Base-by-base conservation (phyloP, 164 flowering plant genomes). In the Kingdonia uniflora region DNA sequence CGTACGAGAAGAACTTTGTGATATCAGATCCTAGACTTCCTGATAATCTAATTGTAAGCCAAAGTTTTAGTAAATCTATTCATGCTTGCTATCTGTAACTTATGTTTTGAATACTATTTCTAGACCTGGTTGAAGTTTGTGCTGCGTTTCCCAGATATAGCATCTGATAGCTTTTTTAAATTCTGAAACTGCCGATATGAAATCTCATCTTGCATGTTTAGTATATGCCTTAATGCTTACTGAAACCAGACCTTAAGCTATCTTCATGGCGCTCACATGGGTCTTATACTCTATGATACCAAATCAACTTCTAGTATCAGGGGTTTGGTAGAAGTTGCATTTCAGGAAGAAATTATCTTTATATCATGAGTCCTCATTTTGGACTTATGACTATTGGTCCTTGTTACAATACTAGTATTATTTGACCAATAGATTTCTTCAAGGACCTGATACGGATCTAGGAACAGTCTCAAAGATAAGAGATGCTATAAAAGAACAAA, bases 21-120 rank as follows among this genome's bases (percentile, higher is more conserved):
- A 88, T 92, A 19, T 58, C 87, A n/a, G 99, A 92, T 79, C 99
- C 99, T 42, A 84, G 99, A 62, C 84, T 92, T 74, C 96, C 94
- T 52, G 99, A 92, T 71, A 80, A 78, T 54, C 99, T 96, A 25
- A 92, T 92, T 66, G 99, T 88, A 74, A 79, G 98, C 48, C 35
- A 35, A n/a, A 19, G 20, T 42, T 46, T 56, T 25, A 24, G 1
- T 21, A 45, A 55, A 15, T 1, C 45, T 29, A 3, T 29, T 29
- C 35, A 29, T 29, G 8, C 4, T 29, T 4, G 35, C 8, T 29
- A 29, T 4, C 35, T 29, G 35, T 29, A 29, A 29, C 8, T 29
- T 29, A 8, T 29, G 6, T 3, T 14, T n/a, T n/a, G 1, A 19
- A 0, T 47, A 11, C 17, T 41, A 41, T 41, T 22, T 8, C 51